These are phyloP conservation scores for Dittrichia graveolens DNA, from an alignment of 129 eudicot genomes.

Conservation along the genomic window DNA sequence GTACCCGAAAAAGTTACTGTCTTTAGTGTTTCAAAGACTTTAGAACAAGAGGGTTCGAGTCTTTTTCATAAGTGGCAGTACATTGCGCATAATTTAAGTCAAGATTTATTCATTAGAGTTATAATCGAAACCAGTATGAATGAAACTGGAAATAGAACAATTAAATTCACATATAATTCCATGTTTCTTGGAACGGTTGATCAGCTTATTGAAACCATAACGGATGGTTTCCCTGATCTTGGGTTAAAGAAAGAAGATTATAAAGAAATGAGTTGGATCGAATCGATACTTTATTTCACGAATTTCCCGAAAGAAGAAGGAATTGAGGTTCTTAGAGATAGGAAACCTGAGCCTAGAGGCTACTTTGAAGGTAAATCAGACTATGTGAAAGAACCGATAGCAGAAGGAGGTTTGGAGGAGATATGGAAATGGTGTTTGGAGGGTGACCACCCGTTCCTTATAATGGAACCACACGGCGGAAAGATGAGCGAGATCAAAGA, in stretches of 20 bases:
- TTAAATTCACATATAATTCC: not conserved
- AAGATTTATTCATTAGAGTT: conserved; percentile 24
- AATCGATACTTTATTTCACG: not conserved
- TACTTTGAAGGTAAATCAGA: conserved; percentile 23
- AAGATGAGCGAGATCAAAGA: conserved; percentile 25
- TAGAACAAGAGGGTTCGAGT: conserved; percentile 21
- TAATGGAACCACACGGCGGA: conserved; percentile 31
- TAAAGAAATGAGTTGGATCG: conserved; percentile 5
- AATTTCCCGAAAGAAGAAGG: not conserved
- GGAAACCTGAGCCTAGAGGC: conserved; percentile 7
- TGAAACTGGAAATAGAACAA: not conserved
- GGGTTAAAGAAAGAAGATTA: not conserved
- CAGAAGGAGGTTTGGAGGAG: conserved; percentile 4
- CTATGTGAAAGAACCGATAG: conserved; percentile 23
- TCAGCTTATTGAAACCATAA: not conserved
- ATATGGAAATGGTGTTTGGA: conserved; percentile 34
- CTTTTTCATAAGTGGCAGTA: conserved; percentile 24
- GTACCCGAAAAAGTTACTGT: conserved; percentile 23
- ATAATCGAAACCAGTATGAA: not conserved
- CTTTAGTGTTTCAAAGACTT: conserved; percentile 21
- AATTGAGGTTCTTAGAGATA: conserved; percentile 21
- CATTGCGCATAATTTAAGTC: conserved; percentile 12
- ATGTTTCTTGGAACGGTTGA: conserved; percentile 8
- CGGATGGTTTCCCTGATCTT: conserved; percentile 3
- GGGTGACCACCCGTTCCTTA: conserved; percentile 12